A percentile compares a stretch with the other conserved stretches of the same genome.
Conservation (phyloP, 2,329 filamentous ascomycete species). For the Bipolaris sorokiniana region DNA sequence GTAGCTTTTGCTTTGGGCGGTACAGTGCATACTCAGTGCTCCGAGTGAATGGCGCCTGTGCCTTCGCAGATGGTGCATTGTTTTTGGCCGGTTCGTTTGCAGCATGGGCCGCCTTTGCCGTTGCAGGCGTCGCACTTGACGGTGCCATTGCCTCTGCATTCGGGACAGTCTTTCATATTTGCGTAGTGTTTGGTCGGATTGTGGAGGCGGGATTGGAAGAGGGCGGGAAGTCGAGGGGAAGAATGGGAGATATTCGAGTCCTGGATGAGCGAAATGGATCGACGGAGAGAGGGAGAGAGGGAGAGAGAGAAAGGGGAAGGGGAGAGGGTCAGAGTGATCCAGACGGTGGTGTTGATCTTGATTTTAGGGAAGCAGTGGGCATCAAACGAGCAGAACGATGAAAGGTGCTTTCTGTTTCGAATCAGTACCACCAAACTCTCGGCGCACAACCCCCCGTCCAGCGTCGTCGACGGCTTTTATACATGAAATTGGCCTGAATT, state of each 20-base stretch:
- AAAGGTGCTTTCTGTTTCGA: constrained; percentile 17
- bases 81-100: constrained; percentile 36
- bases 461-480: constrained; percentile 12
- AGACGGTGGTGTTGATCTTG: constrained; percentile 3
- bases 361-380: constrained; percentile 5
- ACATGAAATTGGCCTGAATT: constrained; percentile 11
- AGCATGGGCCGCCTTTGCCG: constrained; percentile 35
- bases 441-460: constrained; percentile 9
- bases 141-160: constrained; percentile 42
- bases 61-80: constrained; percentile 45
- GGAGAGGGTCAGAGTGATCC: constrained; percentile 3
- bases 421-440: constrained; percentile 7
- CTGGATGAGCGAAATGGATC: background rate
- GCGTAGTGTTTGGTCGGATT: constrained; percentile 13
- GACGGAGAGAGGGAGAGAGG: too few species aligned
- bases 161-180: constrained; percentile 43
- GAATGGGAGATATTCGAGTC: background rate
- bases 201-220: constrained; percentile 6
- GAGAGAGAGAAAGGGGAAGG: background rate
- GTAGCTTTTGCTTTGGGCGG: background rate
- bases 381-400: constrained; percentile 11
- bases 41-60: constrained; percentile 41
- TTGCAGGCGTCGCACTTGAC: constrained; percentile 45
- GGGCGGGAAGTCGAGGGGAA: background rate
- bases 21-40: constrained; percentile 22